Conservation (phyloP, 208 protist genomes). For the Acanthamoeba quina region DNA sequence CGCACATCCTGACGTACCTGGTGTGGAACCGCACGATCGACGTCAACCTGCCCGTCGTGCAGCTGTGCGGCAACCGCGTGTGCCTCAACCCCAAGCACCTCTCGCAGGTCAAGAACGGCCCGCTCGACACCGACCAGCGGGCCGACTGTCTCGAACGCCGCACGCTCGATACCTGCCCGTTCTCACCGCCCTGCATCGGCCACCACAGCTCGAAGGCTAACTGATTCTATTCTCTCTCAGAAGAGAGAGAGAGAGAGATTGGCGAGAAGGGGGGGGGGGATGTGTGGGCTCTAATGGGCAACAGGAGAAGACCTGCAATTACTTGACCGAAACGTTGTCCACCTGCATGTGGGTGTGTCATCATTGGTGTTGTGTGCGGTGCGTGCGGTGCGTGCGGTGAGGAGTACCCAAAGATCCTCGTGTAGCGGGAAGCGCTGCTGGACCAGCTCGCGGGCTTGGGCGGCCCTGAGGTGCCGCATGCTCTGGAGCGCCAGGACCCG, state of each 20-base stretch:
- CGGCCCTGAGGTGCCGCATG: no score
- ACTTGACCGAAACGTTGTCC: no score
- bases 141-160: not conserved
- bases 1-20: not conserved
- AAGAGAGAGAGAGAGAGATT: not conserved
- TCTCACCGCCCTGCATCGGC: not conserved
- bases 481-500: no score
- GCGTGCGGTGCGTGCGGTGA: no score
- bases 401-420: no score
- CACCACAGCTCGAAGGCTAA: not conserved
- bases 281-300: no score
- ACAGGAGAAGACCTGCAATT: no score
- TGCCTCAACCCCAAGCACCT: constrained; percentile 24
- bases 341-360: no score
- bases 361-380: no score
- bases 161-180: not conserved
- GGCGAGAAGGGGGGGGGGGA: no score
- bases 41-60: constrained; percentile 2
- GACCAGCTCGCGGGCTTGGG: no score
- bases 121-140: not conserved
- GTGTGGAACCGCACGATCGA: constrained; percentile 44
- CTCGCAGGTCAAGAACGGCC: not conserved
- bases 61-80: constrained; percentile 16
- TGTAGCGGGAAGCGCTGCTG: no score
- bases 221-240: not conserved